Conservation (phyloP, 805 yeast genomes). For the Candida ponderosae region DNA sequence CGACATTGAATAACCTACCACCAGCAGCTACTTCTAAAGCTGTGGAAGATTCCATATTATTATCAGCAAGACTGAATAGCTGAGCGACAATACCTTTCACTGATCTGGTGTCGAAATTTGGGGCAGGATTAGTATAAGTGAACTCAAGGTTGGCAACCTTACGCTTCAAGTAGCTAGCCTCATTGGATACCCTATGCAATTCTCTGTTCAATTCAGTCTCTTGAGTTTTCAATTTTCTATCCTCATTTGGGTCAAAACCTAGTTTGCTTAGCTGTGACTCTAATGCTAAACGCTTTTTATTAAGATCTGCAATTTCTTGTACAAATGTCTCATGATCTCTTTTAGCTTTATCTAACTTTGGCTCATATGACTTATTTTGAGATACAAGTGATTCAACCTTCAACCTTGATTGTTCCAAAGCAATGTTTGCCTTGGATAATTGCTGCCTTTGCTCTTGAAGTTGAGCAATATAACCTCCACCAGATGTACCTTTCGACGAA, state of each 20-base stretch:
- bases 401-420: constrained; percentile 51
- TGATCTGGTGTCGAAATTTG: constrained; percentile 48
- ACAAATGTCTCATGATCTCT: constrained; percentile 34
- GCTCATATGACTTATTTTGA: constrained; percentile 37
- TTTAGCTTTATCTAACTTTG: constrained; percentile 46
- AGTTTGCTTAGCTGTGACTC: constrained; percentile 35
- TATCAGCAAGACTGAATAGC: constrained; percentile 55
- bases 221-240: constrained; percentile 35
- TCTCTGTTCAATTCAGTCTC: constrained; percentile 38
- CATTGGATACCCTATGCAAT: constrained; percentile 33
- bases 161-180: constrained; percentile 50
- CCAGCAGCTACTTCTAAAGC: constrained; percentile 96
- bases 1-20: constrained; percentile 78
- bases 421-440: constrained; percentile 44
- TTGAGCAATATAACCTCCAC: constrained; percentile 73
- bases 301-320: constrained; percentile 35
- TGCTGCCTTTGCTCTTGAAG: constrained; percentile 53
- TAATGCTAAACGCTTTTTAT: constrained; percentile 28
- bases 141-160: constrained; percentile 71
- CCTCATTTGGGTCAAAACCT: constrained; percentile 49
- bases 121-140: constrained; percentile 55
- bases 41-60: constrained; percentile 51
- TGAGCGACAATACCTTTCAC: constrained; percentile 91
- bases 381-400: constrained; percentile 48
- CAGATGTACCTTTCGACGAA: constrained; percentile 69